Evolutionary conservation across 306 rosid genomes (phyloP).

Genomic region (Chamaecrista fasciculata): DNA sequence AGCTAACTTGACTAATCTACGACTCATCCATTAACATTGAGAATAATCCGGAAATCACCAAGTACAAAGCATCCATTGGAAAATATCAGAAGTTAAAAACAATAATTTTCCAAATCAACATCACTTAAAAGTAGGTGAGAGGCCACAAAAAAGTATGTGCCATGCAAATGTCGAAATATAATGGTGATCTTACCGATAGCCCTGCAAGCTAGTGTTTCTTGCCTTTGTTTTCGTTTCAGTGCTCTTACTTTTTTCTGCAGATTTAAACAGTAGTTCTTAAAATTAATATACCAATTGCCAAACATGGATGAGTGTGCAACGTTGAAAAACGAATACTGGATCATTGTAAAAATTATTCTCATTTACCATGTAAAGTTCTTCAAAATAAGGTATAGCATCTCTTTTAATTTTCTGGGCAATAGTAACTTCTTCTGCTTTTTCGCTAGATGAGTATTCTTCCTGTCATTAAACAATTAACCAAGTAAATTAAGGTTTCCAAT

Average conservation of each 20-base stretch:
- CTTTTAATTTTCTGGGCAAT: constrained; percentile 53
- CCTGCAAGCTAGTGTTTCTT: constrained; percentile 49
- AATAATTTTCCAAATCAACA: background rate
- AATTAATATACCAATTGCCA: constrained; percentile 22
- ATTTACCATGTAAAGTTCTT: constrained; percentile 61
- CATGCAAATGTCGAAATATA: background rate
- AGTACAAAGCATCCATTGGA: background rate
- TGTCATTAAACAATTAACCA: constrained; percentile 44
- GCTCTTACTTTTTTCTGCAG: constrained; percentile 62
- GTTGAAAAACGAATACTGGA: background rate
- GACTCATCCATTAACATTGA: background rate
- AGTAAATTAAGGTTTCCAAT: constrained; percentile 13
- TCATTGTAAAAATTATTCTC: constrained; percentile 7
- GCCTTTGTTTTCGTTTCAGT: constrained; percentile 49
- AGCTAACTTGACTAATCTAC: background rate
- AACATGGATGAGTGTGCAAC: constrained; percentile 9
- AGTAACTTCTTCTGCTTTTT: constrained; percentile 20
- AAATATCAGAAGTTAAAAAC: background rate
- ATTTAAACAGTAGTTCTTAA: constrained; percentile 9
- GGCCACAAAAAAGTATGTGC: constrained; percentile 1
- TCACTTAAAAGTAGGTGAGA: background rate
- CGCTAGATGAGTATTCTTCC: constrained; percentile 42
- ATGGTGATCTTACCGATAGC: constrained; percentile 52
- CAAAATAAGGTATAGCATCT: constrained; percentile 69
- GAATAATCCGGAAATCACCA: background rate